Base-by-base conservation (phyloP, 306 rosid species). In the Cucurbita argyrosperma region DNA sequence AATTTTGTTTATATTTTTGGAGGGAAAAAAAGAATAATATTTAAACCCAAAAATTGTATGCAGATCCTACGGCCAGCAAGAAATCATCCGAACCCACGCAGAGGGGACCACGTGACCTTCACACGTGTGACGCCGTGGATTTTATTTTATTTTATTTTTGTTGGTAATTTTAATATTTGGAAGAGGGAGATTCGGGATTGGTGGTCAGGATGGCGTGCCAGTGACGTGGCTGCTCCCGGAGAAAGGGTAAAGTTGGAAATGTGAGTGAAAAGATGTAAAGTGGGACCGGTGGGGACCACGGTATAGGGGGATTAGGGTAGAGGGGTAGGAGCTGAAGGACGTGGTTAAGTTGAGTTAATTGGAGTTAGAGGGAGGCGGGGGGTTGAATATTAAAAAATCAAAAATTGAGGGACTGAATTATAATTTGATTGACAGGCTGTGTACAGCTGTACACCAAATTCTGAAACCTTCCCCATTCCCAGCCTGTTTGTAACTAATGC, bases 401-500 rank as follows among this genome's bases (percentile, higher is more conserved):
- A 49, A 49, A 47, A 7, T 23, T 23, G 54, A 47, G 43, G 58
- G 45, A n/a, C 71, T n/a, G 37, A 8, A 64, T n/a, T 18, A 37
- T 9, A 8, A 8, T 64, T 64, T 16, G 37, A 1, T 14, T 8
- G 71, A 69, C 74, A 50, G 74, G 46, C 58, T 69, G 74, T 69
- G 23, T 12, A 69, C 74, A 69, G 74, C 74, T 69, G 74, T 13
- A 69, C 42, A 14, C 58, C 59, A 68, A 67, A 46, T 21, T 42
- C 19, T 46, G 53, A 68, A 68, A 47, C 45, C 74, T 68, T 30
- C 74, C 49, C 57, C 51, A 65, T 65, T 65, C 37, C 26, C 71
- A 65, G 37, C 9, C 71, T 65, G 71, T 65, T 65, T 37, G 71
- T 52, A 66, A 66, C 72, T 45, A 45, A 45, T 67, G 16, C 72